Base-by-base conservation (phyloP, 2,329 filamentous ascomycete species). In the Talaromyces sp. region DNA sequence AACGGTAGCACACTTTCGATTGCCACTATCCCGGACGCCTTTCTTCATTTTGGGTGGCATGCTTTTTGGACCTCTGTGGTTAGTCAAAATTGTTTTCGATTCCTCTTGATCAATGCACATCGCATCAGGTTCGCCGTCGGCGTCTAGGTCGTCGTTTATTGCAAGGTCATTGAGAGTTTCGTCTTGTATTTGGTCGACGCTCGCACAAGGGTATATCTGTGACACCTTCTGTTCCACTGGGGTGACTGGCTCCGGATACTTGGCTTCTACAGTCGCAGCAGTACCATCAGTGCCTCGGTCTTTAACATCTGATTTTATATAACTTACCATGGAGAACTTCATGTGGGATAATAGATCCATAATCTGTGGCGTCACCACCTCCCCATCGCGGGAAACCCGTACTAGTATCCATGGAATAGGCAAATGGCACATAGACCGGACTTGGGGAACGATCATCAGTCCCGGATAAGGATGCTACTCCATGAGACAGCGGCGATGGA, bases 391-490 rank as follows among this genome's bases (percentile, higher is more conserved):
- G 47, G 37, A 56, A 56, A 37, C n/a, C 19, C 33, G 52, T 3
- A 56, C 33, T n/a, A 9, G 33, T 13, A 56, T 37, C 52, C 33
- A 56, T 37, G 11, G 33, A 25, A 39, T 22, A 56, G 1, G 52
- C 9, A 37, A 54, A 54, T 54, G 50, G 27, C 4, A 35, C n/a
- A 57, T 17, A 15, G 35, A 59, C 22, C 67, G 15, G 62, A 61
- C 70, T 72, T 17, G 63, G 68, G 13, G 70, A 69, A 35, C 70
- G 74, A 49, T 74, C 27, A 52, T 33, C 73, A 15, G 69, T 66
- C 15, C 69, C 72, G 5, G 74, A 69, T 7, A 67, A 67, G 2
- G 69, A 70, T 8, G 49, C 25, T 22, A 37, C 57, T 57, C 63
- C 68, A 49, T 37, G n/a, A 6, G 52, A 56, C 33, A 50, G 27